phyloP scores from a whole-genome alignment of 2,329 filamentous ascomycete genomes.

The Mycosphaerella arachidis region DNA sequence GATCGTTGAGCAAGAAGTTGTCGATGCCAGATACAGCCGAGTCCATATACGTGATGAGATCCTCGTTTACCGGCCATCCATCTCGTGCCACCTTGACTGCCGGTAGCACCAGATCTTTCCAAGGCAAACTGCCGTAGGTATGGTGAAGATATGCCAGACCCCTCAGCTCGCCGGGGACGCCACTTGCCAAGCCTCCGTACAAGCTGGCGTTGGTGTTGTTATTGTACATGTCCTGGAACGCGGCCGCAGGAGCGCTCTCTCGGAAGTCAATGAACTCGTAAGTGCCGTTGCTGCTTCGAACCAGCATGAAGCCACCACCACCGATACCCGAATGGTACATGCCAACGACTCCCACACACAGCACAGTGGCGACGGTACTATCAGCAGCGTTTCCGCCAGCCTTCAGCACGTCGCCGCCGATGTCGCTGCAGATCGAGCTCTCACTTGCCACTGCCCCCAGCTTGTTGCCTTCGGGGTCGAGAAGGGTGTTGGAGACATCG shows the following conservation, averaged over 20 bases:
- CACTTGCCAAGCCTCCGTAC: constrained; percentile 44
- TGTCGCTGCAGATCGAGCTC: constrained; percentile 41
- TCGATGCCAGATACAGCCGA: constrained; percentile 44
- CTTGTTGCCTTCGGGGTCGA: constrained; percentile 23
- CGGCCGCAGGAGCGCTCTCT: constrained; percentile 78
- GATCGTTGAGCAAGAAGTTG: constrained; percentile 70
- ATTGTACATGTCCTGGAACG: constrained; percentile 78
- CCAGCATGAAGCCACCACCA: constrained; percentile 70
- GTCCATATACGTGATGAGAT: constrained; percentile 70
- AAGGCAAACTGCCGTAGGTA: constrained; percentile 57
- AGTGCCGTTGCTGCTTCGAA: constrained; percentile 55
- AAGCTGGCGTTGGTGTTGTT: constrained; percentile 65
- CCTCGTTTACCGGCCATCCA: constrained; percentile 69
- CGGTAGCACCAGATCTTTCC: constrained; percentile 64
- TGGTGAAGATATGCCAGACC: constrained; percentile 75
- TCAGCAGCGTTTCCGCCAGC: constrained; percentile 50
- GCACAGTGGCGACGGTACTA: constrained; percentile 44
- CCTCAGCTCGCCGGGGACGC: constrained; percentile 68
- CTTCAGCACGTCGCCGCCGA: constrained; percentile 45
- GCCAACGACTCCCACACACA: constrained; percentile 47
- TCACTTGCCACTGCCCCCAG: constrained; percentile 47
- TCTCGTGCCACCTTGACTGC: constrained; percentile 68
- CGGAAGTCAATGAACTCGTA: constrained; percentile 89
- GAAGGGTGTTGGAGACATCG: constrained; percentile 9
- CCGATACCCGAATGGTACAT: constrained; percentile 64